A percentile compares a stretch with the other conserved stretches of the same genome.
phyloP scores from a whole-genome alignment of 2,329 filamentous ascomycete species.

The Aspergillus neotritici region DNA sequence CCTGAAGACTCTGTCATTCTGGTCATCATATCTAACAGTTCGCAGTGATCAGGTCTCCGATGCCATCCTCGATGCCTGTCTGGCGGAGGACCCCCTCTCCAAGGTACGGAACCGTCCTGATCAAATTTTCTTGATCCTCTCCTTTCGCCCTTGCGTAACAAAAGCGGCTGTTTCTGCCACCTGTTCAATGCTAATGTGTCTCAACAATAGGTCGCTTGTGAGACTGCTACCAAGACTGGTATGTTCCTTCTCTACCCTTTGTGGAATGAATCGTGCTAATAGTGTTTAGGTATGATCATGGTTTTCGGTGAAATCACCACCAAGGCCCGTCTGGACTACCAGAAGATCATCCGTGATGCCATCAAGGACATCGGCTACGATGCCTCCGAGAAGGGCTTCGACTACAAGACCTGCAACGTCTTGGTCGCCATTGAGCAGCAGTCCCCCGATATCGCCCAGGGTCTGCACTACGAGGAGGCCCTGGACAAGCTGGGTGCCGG shows the following conservation, averaged over 20 bases:
- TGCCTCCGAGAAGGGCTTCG: constrained; percentile 93
- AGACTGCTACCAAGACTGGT: constrained; percentile 99
- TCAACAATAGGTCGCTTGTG: constrained; percentile 68
- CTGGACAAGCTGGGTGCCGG: constrained; percentile 96
- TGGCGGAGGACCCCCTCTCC: constrained; percentile 89
- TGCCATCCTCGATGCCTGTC: constrained; percentile 96
- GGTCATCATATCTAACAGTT: constrained; percentile 7
- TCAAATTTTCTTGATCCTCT: constrained; percentile 5
- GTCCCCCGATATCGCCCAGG: constrained; percentile 97
- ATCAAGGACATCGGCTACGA: constrained; percentile 99
- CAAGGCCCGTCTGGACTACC: constrained; percentile 93
- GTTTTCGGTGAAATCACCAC: constrained; percentile 98
- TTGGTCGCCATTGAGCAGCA: constrained; percentile 99
- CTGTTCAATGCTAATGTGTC: no score
- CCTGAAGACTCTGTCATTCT: neutral
- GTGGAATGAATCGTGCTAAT: constrained; percentile 12
- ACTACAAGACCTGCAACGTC: constrained; percentile 99
- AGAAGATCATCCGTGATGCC: constrained; percentile 87
- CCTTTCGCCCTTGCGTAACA: neutral
- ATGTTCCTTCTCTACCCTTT: constrained; percentile 30
- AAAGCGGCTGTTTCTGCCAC: no score
- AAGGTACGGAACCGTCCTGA: constrained; percentile 52
- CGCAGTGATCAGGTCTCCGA: constrained; percentile 88
- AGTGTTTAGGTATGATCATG: constrained; percentile 71
- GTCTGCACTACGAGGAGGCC: constrained; percentile 95